phyloP scores from a whole-genome alignment of 352 stramenopile genomes.

The Phytophthora tentaculata region DNA sequence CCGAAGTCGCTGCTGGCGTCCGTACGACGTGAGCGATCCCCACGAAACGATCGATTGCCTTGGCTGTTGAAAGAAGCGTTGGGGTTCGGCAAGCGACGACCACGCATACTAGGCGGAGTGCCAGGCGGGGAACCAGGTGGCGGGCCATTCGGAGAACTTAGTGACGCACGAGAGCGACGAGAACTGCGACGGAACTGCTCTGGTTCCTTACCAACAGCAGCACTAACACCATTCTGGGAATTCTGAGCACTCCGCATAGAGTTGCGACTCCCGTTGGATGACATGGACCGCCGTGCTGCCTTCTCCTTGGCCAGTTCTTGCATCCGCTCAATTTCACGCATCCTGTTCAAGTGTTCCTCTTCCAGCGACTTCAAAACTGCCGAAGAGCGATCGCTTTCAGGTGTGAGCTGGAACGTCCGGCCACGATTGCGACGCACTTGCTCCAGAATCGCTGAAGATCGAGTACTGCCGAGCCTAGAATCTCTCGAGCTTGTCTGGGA shows the following conservation, averaged over 20 bases:
- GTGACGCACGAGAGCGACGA: conserved; percentile 9
- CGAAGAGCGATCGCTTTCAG: conserved; percentile 40
- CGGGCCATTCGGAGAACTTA: neutral
- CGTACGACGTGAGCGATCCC: conserved; percentile 17
- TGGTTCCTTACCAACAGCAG: conserved; percentile 12
- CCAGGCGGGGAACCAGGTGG: conserved; percentile 33
- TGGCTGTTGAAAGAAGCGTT: conserved; percentile 23
- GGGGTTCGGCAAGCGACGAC: conserved; percentile 17
- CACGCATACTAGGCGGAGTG: conserved; percentile 33
- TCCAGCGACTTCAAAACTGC: conserved; percentile 44
- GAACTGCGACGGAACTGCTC: conserved; percentile 16
- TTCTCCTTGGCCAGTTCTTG: conserved; percentile 33
- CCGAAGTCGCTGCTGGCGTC: conserved; percentile 29
- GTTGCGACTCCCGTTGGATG: conserved; percentile 25
- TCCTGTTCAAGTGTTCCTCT: conserved; percentile 53
- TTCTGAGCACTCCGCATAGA: conserved; percentile 20
- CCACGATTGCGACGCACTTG: conserved; percentile 56
- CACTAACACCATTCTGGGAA: conserved; percentile 9
- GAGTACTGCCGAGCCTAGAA: conserved; percentile 35
- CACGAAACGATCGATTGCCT: conserved; percentile 10
- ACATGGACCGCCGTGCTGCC: conserved; percentile 28
- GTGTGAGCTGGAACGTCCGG: conserved; percentile 45
- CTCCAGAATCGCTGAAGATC: conserved; percentile 49
- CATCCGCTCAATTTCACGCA: conserved; percentile 49
- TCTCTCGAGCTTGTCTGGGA: conserved; percentile 33